Percentiles rank a stretch among this genome's conserved stretches.
phyloP scores from a whole-genome alignment of 192 early-diverging fungal genomes.

The Entophlyctis helioformis region DNA sequence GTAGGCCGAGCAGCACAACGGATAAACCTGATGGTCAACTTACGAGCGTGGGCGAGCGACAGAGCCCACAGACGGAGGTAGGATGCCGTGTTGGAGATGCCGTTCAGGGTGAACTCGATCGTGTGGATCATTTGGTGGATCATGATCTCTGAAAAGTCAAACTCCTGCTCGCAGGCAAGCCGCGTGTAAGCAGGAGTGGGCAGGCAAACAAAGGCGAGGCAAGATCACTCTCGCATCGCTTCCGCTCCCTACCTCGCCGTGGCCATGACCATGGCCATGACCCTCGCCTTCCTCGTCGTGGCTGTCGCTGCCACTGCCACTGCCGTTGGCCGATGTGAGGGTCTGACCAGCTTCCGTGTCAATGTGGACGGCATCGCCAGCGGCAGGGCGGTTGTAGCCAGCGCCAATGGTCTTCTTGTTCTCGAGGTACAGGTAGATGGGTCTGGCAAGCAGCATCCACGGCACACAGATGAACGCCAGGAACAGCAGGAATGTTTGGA shows the following conservation, averaged over 20 bases:
- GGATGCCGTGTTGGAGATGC: slow-evolving; percentile 97
- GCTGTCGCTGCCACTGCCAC: too few species aligned
- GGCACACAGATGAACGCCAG: slow-evolving; percentile 84
- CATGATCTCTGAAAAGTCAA: slow-evolving; percentile 94
- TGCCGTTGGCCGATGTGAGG: background rate
- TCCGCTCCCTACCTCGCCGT: slow-evolving; percentile 15
- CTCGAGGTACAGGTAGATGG: slow-evolving; percentile 70
- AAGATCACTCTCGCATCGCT: too few species aligned
- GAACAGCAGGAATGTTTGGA: slow-evolving; percentile 74
- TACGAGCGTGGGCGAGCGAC: slow-evolving; percentile 91
- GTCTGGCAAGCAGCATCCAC: slow-evolving; percentile 95
- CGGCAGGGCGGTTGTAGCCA: too few species aligned
- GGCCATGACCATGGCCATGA: slow-evolving; percentile 1
- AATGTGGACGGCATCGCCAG: too few species aligned
- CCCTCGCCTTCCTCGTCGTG: background rate
- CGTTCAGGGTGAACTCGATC: slow-evolving; percentile 92
- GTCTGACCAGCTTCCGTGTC: background rate
- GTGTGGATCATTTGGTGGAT: slow-evolving; percentile 98
- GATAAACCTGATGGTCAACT: slow-evolving; percentile 9
- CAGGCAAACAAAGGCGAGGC: background rate
- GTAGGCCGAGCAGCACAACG: too few species aligned
- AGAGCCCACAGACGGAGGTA: slow-evolving; percentile 98
- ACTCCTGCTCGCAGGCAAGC: slow-evolving; percentile 28
- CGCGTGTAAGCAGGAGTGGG: background rate
- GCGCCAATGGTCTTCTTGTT: slow-evolving; percentile 39